phyloP scores from a whole-genome alignment of 2,329 filamentous ascomycete species.

The Juglanconis sp. region DNA sequence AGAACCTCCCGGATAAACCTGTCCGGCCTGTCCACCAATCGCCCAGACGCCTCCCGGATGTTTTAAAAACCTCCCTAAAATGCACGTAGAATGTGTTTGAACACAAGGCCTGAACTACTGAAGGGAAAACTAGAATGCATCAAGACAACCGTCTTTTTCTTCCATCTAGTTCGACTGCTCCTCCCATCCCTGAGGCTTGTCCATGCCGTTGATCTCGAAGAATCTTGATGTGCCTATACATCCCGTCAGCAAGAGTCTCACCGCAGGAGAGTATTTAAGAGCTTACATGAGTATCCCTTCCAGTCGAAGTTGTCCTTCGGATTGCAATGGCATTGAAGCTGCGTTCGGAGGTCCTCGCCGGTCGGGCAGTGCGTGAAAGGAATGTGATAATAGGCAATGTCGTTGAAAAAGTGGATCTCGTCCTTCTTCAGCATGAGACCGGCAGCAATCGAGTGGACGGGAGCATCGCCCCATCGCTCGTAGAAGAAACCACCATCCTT shows the following conservation, averaged over 20 bases:
- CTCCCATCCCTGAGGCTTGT: conserved; percentile 84
- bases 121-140: background rate
- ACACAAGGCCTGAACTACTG: background rate
- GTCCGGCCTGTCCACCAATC: conserved; percentile 4
- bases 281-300: conserved; percentile 91
- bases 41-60: conserved; percentile 15
- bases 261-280: background rate
- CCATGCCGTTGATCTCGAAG: conserved; percentile 76
- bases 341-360: conserved; percentile 75
- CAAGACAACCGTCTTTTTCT: background rate
- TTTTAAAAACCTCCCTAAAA: conserved; percentile 5
- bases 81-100: background rate
- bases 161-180: conserved; percentile 53
- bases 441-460: conserved; percentile 96
- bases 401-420: conserved; percentile 97
- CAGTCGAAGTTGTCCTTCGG: conserved; percentile 98
- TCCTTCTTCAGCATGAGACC: conserved; percentile 84
- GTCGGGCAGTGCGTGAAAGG: conserved; percentile 98
- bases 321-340: conserved; percentile 91
- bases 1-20: conserved; percentile 7
- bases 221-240: conserved; percentile 73
- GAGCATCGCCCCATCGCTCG: conserved; percentile 96
- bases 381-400: conserved; percentile 97
- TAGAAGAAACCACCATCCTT: conserved; percentile 96
- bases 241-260: background rate